Conservation (phyloP, 257 asterid species). For the Plectranthus barbatus region DNA sequence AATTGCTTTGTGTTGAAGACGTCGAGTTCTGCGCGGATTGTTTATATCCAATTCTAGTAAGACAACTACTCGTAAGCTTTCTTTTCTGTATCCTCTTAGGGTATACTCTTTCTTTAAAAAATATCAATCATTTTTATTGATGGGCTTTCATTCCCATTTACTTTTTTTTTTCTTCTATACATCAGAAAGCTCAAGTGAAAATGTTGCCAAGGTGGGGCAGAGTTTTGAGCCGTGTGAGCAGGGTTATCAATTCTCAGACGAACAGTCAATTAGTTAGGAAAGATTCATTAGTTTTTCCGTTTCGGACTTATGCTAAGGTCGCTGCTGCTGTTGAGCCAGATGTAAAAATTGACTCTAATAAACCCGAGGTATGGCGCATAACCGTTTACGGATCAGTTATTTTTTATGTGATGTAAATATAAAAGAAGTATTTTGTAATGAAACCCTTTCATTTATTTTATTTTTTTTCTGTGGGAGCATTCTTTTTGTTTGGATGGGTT, state of each 20-base stretch:
- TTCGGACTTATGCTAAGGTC: slow-evolving; percentile 39
- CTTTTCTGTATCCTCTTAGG: no score
- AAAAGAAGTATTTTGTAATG: background rate
- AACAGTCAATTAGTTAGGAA: slow-evolving; percentile 20
- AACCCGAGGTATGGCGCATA: slow-evolving; percentile 30
- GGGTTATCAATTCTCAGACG: slow-evolving; percentile 25
- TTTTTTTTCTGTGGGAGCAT: background rate
- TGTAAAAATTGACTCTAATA: slow-evolving; percentile 11
- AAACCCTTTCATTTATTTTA: background rate
- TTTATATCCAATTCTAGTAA: no score
- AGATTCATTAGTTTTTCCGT: slow-evolving; percentile 18
- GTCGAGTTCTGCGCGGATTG: no score
- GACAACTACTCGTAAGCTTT: no score
- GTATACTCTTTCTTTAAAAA: background rate
- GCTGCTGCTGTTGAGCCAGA: slow-evolving; percentile 30
- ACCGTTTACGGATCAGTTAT: background rate
- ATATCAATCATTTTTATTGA: background rate
- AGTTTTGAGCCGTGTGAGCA: slow-evolving; percentile 28
- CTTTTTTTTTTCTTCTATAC: background rate
- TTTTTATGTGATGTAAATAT: background rate
- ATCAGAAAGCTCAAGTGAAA: slow-evolving; percentile 5
- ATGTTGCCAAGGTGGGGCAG: slow-evolving; percentile 68
- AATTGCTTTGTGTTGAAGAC: no score
- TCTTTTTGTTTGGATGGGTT: background rate
- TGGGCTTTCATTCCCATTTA: background rate